Evolutionary conservation across 345 rosid genomes (phyloP).

Genomic region (Punica granatum): DNA sequence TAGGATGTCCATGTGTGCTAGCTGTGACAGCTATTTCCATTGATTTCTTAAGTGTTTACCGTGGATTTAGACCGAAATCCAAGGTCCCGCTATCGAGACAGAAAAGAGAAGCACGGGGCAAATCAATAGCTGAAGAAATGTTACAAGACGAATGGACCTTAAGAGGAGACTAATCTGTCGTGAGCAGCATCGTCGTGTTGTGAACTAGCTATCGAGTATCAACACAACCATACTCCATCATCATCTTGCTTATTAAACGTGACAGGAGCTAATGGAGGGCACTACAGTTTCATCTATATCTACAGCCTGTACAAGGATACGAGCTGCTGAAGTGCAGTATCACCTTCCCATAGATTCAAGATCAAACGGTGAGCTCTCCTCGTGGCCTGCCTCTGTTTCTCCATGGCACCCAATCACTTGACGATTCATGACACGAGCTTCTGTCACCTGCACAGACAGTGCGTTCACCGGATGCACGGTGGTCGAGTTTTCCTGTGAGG

Average conservation of each 20-base stretch:
- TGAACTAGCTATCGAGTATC: no score
- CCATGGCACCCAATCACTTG: neutral
- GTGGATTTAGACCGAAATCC: neutral
- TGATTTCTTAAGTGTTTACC: no score
- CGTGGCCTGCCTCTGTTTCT: neutral
- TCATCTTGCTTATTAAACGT: no score
- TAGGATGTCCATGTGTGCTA: neutral
- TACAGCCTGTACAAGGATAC: neutral
- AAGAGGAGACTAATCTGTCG: neutral
- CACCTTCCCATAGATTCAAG: neutral
- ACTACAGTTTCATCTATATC: neutral
- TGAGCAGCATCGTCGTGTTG: neutral
- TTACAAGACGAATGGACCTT: neutral
- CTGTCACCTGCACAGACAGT: neutral
- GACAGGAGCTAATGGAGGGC: neutral
- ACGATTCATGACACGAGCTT: neutral
- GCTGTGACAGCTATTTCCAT: neutral
- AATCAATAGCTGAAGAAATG: neutral
- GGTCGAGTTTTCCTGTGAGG: neutral
- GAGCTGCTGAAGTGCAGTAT: neutral
- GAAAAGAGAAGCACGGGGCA: neutral
- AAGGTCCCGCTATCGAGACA: neutral
- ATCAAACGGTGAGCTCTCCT: neutral
- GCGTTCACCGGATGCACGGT: neutral
- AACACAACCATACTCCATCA: no score